Evolutionary conservation across 352 stramenopile genomes (phyloP), one percentile per base, ranked within the genome.

Genomic region (Nothophytophthora sp.): DNA sequence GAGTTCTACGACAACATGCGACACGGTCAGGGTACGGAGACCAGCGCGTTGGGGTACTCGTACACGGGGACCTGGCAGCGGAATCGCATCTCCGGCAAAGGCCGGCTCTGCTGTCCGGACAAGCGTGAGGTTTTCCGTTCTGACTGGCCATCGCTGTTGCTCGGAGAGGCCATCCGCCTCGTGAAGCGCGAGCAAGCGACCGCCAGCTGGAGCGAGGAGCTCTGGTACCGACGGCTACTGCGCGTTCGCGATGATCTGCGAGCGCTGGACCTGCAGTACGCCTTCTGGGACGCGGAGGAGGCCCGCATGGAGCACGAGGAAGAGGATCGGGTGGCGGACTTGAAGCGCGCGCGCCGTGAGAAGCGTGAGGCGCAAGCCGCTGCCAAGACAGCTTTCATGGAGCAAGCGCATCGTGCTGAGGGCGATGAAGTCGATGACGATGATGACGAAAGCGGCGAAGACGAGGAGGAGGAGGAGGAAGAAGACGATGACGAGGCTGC

Each of bases 161-260:
- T 91, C 9, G 81, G 81, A 1, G 78, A 89, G 25, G 70, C 74
- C 13, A 70, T 86, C 16, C 73, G 71, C 4, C 28, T 87, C 8
- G 62, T 79, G 10, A 86, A 83, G 16, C 57, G 49, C 3, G 70
- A 89, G 46, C 42, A 64, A n/a, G 18, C 39, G 4, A 34, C 49
- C 4, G 41, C 28, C 1, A 49, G 35, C 2, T 53, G 70, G 50
- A 24, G 41, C 0, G 43, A 83, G 19, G 76, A 88, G 46, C 57
- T 55, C n/a, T 81, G 67, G 62, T 73, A 78, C 38, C 70, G 81
- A 2, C 46, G 67, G 22, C 49, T 91, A 20, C 55, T 91, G 39
- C 77, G 81, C 4, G 77, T 91, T 5, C 70, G 81, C 0, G 77
- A 91, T 34, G 77, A 91, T 40, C 50, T 91, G 38, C 70, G 81